A percentile compares a stretch with the other conserved stretches of the same genome.
These are phyloP conservation scores for Mycena vitilis DNA, from an alignment of 768 basidiomycete species.

Conservation along the genomic window DNA sequence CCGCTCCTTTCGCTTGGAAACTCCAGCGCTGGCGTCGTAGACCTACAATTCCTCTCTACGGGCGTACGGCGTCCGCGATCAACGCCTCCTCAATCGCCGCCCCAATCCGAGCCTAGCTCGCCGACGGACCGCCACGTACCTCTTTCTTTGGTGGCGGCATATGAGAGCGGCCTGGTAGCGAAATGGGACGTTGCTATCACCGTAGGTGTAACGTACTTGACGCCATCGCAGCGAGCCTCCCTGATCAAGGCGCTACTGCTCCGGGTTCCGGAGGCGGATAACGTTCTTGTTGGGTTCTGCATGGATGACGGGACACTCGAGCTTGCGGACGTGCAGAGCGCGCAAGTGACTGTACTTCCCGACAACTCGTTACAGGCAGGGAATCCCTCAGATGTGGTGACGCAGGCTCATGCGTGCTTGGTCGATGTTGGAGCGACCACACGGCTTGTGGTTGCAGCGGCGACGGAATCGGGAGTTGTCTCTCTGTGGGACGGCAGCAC, in stretches of 20 bases:
- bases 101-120: slow-evolving; percentile 48
- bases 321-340: slow-evolving; percentile 62
- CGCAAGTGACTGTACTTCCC: slow-evolving; percentile 53
- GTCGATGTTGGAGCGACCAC: slow-evolving; percentile 62
- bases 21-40: slow-evolving; percentile 62
- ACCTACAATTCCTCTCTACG: slow-evolving; percentile 61
- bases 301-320: slow-evolving; percentile 77
- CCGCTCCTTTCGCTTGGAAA: slow-evolving; percentile 56
- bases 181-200: slow-evolving; percentile 61
- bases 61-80: slow-evolving; percentile 21
- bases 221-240: slow-evolving; percentile 54
- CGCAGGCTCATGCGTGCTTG: slow-evolving; percentile 64
- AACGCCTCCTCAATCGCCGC: slow-evolving; percentile 43
- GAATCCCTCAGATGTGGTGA: slow-evolving; percentile 64
- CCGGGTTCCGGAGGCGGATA: slow-evolving; percentile 58
- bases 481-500: slow-evolving; percentile 83
- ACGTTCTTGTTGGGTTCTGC: slow-evolving; percentile 66
- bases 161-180: slow-evolving; percentile 69
- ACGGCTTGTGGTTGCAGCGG: slow-evolving; percentile 68
- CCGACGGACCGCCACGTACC: slow-evolving; percentile 39
- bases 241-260: slow-evolving; percentile 63
- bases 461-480: slow-evolving; percentile 73
- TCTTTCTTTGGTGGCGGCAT: slow-evolving; percentile 59
- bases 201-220: slow-evolving; percentile 51
- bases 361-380: slow-evolving; percentile 70